These are phyloP conservation scores for Phytophthora tubulina DNA, from an alignment of 352 stramenopile genomes.

Conservation along the genomic window DNA sequence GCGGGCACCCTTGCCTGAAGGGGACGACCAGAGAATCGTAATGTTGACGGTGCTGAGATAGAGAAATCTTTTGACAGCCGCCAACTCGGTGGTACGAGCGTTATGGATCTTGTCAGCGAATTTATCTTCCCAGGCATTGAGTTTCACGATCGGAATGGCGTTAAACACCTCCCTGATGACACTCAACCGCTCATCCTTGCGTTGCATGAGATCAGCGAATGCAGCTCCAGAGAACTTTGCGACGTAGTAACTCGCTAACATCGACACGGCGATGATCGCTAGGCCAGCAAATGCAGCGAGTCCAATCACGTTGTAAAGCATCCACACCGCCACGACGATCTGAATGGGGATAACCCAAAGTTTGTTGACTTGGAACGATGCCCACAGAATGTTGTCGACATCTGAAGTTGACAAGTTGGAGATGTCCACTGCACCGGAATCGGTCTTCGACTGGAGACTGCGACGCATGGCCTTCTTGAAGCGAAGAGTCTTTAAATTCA, in stretches of 20 bases:
- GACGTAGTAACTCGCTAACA: constrained; percentile 61
- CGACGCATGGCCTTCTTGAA: constrained; percentile 52
- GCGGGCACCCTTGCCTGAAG: no score
- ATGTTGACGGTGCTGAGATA: constrained; percentile 65
- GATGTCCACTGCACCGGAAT: constrained; percentile 65
- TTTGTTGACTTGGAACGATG: constrained; percentile 50
- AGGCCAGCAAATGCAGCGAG: constrained; percentile 56
- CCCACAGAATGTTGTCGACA: constrained; percentile 61
- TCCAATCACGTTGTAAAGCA: constrained; percentile 55
- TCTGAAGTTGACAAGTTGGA: constrained; percentile 95
- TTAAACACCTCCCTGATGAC: constrained; percentile 91
- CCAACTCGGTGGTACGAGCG: constrained; percentile 83
- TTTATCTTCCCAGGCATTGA: constrained; percentile 92
- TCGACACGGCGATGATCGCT: constrained; percentile 35
- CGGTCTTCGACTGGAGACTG: constrained; percentile 27
- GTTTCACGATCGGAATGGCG: constrained; percentile 96
- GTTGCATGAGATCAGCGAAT: constrained; percentile 83
- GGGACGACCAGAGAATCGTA: constrained; percentile 56
- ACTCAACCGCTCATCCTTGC: constrained; percentile 91
- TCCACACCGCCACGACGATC: constrained; percentile 40
- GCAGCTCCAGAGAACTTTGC: constrained; percentile 53
- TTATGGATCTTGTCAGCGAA: constrained; percentile 82
- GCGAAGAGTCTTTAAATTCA: constrained; percentile 51
- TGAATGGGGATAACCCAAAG: constrained; percentile 60
- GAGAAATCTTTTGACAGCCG: constrained; percentile 63